phyloP scores from a whole-genome alignment of 495 filamentous ascomycete species.

The Aspergillus avenaceus region DNA sequence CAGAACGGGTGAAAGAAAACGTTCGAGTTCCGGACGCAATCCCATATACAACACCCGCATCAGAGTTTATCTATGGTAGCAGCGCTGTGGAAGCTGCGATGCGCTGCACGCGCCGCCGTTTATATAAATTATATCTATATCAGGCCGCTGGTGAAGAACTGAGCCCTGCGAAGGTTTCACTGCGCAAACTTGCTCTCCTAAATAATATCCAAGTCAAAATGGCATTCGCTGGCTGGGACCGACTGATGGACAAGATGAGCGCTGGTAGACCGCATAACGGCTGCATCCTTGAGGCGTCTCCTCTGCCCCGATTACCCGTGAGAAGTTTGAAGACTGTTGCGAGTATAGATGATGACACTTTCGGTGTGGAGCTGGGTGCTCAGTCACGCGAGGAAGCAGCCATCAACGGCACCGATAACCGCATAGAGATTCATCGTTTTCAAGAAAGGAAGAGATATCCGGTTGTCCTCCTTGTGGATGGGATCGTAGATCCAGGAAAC shows the following conservation, averaged over 20 bases:
- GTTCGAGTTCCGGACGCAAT: constrained; percentile 53
- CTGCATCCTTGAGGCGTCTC: constrained; percentile 82
- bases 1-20: constrained; percentile 37
- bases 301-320: constrained; percentile 70
- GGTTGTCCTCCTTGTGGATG: constrained; percentile 75
- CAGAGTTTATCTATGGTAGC: constrained; percentile 85
- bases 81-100: constrained; percentile 81
- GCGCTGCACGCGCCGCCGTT: constrained; percentile 57
- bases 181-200: constrained; percentile 57
- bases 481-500: constrained; percentile 86
- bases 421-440: constrained; percentile 29
- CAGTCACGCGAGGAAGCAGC: constrained; percentile 70
- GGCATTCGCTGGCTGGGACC: constrained; percentile 49
- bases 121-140: constrained; percentile 84
- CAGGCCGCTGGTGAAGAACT: constrained; percentile 37
- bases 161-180: constrained; percentile 32
- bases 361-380: constrained; percentile 55
- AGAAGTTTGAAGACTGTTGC: constrained; percentile 48
- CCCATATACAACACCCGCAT: constrained; percentile 78
- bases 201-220: constrained; percentile 53
- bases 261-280: constrained; percentile 85
- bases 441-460: constrained; percentile 53
- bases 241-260: constrained; percentile 78
- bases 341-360: constrained; percentile 35
- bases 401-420: constrained; percentile 59